Evolutionary conservation across 192 early-diverging fungal species (phyloP).

Genomic region (Coemansia sp.): DNA sequence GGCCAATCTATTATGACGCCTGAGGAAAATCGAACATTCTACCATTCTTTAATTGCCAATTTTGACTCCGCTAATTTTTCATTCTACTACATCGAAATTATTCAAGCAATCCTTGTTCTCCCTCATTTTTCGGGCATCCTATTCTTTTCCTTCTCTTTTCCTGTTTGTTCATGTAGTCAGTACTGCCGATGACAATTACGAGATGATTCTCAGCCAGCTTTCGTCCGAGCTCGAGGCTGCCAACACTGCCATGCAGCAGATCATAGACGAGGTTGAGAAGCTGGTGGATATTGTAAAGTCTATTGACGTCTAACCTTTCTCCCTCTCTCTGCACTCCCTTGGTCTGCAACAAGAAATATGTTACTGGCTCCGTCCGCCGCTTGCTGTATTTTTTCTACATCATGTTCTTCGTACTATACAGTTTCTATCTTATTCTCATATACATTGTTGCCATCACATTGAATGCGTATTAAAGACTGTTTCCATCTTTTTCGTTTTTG

Average conservation of each 20-base stretch:
- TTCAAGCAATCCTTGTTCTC: neutral
- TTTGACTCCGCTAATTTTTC: neutral
- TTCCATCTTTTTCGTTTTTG: too few species aligned
- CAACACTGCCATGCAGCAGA: conserved; percentile 31
- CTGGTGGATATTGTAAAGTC: conserved; percentile 49
- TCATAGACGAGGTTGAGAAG: conserved; percentile 44
- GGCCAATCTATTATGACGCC: neutral
- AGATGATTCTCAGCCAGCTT: conserved; percentile 28
- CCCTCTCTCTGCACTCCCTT: neutral
- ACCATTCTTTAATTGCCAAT: neutral
- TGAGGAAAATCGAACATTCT: neutral
- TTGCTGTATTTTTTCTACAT: too few species aligned
- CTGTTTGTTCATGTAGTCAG: conserved; percentile 20
- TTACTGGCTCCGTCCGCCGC: neutral
- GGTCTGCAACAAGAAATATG: neutral
- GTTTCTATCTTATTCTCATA: too few species aligned
- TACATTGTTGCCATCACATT: too few species aligned
- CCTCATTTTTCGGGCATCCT: neutral
- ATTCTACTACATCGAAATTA: neutral
- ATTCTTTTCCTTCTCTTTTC: neutral
- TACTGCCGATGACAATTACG: conserved; percentile 22
- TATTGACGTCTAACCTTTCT: conserved; percentile 20
- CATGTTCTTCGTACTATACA: neutral
- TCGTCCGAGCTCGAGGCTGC: conserved; percentile 45
- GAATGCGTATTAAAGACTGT: too few species aligned